Conservation (phyloP, 768 basidiomycete species). For the Kwoniella mangroviensis region DNA sequence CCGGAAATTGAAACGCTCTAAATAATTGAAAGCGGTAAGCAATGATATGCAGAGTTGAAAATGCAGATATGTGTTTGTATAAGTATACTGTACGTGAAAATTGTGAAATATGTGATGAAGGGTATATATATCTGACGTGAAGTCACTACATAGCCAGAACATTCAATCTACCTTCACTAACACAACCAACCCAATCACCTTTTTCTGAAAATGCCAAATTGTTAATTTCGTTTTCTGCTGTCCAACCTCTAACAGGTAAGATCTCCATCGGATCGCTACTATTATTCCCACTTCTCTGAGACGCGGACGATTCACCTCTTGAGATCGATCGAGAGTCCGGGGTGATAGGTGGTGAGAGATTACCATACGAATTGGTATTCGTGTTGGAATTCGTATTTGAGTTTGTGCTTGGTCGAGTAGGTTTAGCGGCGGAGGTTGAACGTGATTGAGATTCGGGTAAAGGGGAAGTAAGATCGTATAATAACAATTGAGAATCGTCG, state of each 20-base stretch:
- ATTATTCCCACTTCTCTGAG: not conserved
- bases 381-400: not conserved
- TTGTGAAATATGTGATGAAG: not conserved
- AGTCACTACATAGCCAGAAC: slow-evolving; percentile 45
- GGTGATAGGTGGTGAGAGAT: slow-evolving; percentile 31
- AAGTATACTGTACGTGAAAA: too few relatives aligned
- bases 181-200: slow-evolving; percentile 55
- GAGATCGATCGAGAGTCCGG: slow-evolving; percentile 18
- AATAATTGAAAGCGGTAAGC: too few relatives aligned
- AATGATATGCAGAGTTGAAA: not conserved
- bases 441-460: slow-evolving; percentile 39
- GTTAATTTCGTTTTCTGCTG: slow-evolving; percentile 47
- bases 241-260: slow-evolving; percentile 46
- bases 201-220: slow-evolving; percentile 51
- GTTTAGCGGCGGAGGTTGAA: slow-evolving; percentile 51
- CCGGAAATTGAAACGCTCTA: too few relatives aligned
- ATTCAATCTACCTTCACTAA: slow-evolving; percentile 50
- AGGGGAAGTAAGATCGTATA: slow-evolving; percentile 77
- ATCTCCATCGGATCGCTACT: slow-evolving; percentile 32
- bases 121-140: not conserved
- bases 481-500: slow-evolving; percentile 89
- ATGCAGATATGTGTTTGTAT: too few relatives aligned
- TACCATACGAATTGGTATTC: slow-evolving; percentile 29
- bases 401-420: not conserved
- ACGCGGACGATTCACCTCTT: not conserved